phyloP scores from a whole-genome alignment of 2,329 filamentous ascomycete species.

The Teratosphaeria epicoccoides region DNA sequence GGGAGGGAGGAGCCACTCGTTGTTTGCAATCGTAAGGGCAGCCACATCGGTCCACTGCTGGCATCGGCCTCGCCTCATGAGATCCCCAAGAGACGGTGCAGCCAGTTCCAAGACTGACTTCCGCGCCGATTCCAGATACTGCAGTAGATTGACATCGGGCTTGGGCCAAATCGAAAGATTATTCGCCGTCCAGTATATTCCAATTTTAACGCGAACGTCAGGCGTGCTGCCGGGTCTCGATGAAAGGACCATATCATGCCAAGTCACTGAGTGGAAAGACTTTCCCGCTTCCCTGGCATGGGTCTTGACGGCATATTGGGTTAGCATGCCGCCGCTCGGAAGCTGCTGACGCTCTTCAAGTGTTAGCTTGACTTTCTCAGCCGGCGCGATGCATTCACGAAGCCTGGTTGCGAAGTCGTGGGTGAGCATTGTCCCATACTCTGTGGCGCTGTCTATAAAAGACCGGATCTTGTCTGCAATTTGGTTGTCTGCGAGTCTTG shows the following conservation, averaged over 20 bases:
- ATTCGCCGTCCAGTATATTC: neutral
- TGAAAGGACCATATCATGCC: neutral
- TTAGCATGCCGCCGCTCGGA: neutral
- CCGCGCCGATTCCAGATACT: neutral
- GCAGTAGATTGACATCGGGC: neutral
- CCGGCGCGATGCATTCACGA: neutral
- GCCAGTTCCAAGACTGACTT: neutral
- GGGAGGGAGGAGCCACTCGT: neutral
- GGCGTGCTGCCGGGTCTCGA: neutral
- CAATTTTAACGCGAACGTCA: neutral
- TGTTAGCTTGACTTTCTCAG: neutral
- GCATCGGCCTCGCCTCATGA: neutral
- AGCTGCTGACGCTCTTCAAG: neutral
- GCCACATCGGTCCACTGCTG: neutral
- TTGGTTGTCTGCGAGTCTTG: neutral
- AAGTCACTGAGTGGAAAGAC: neutral
- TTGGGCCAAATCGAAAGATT: neutral
- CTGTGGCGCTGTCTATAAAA: neutral
- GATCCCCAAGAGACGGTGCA: neutral
- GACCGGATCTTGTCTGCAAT: neutral
- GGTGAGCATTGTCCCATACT: neutral
- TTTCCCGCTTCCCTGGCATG: no score
- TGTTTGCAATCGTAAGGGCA: neutral
- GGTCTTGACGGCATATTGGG: no score
- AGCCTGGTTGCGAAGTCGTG: neutral